phyloP scores from a whole-genome alignment of 208 protist genomes.

The Trypanosoma mega region DNA sequence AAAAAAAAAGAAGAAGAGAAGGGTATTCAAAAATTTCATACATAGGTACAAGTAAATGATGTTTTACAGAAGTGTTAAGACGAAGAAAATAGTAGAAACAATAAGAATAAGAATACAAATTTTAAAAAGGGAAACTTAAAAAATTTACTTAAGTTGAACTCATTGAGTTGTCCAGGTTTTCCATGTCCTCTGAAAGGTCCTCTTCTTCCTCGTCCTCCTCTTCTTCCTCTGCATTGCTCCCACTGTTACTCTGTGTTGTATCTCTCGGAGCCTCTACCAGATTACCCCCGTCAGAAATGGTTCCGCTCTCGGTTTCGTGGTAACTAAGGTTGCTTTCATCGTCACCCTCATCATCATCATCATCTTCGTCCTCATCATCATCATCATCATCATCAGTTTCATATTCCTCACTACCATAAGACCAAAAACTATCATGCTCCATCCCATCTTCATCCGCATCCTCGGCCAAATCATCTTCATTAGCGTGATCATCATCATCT shows the following conservation, averaged over 20 bases:
- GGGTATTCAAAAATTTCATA: conserved; percentile 19
- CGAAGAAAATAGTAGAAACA: too few relatives aligned
- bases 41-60: neutral
- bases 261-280: too few relatives aligned
- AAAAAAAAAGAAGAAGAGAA: conserved; percentile 6
- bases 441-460: conserved; percentile 50
- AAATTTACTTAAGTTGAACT: conserved; percentile 21
- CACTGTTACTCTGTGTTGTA: neutral
- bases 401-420: conserved; percentile 18
- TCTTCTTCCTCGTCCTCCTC: conserved; percentile 30
- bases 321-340: conserved; percentile 15
- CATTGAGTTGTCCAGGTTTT: conserved; percentile 13
- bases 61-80: too few relatives aligned
- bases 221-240: conserved; percentile 13
- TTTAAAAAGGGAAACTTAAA: too few relatives aligned
- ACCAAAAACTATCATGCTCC: conserved; percentile 27
- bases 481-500: conserved; percentile 31
- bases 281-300: conserved; percentile 12
- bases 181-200: conserved; percentile 23
- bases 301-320: neutral
- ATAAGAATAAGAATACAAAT: conserved; percentile 13
- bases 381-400: conserved; percentile 24
- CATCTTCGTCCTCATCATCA: conserved; percentile 18
- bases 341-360: conserved; percentile 8
- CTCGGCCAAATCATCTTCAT: conserved; percentile 37